phyloP scores from a whole-genome alignment of 2,329 filamentous ascomycete genomes.

The Ceratocystis eucalypticola region DNA sequence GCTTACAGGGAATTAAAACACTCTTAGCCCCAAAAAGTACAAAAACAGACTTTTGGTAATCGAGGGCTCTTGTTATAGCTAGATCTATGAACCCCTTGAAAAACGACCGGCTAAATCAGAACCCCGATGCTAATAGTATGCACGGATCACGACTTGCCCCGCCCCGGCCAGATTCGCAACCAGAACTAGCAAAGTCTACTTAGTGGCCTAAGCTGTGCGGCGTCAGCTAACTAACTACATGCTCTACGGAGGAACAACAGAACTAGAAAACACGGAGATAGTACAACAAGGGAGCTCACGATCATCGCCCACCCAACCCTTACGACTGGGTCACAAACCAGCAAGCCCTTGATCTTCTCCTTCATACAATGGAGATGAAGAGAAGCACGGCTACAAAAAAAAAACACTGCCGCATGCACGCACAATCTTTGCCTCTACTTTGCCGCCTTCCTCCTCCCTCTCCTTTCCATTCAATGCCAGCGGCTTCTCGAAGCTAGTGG shows the following conservation, averaged over 20 bases:
- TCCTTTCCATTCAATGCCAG: background rate
- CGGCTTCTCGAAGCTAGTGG: slow-evolving; percentile 3
- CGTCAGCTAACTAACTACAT: background rate
- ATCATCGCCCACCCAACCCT: background rate
- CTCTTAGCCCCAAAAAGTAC: too few species aligned
- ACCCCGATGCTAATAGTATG: background rate
- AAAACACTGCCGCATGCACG: background rate
- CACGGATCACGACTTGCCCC: slow-evolving; percentile 1
- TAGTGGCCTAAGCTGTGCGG: background rate
- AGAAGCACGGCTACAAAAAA: background rate
- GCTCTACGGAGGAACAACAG: background rate
- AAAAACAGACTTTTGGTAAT: background rate
- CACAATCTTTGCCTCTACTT: background rate
- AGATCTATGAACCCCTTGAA: background rate
- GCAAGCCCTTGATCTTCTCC: background rate
- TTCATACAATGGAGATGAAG: background rate
- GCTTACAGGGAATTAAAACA: too few species aligned
- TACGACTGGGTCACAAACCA: background rate
- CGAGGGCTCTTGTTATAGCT: background rate
- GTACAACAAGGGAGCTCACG: background rate
- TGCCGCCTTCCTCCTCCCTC: background rate
- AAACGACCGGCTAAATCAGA: background rate
- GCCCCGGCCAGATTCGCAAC: background rate
- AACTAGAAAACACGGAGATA: background rate
- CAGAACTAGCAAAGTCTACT: background rate